Evolutionary conservation across 805 yeast species (phyloP).

Genomic region (Ogataea minuta): DNA sequence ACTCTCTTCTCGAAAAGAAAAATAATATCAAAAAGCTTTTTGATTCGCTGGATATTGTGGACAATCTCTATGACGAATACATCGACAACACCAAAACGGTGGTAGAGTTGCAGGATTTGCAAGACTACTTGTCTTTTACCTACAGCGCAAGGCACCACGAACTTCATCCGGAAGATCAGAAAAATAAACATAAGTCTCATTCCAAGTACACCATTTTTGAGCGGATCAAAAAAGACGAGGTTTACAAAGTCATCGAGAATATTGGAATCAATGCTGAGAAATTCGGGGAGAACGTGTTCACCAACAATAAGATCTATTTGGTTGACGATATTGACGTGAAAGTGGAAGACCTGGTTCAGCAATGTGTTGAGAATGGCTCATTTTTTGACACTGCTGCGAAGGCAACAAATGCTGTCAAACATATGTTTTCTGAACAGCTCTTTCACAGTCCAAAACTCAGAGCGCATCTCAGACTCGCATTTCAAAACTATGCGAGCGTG

Average conservation of each 20-base stretch:
- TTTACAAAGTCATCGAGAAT: conserved; percentile 64
- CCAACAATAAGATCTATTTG: conserved; percentile 64
- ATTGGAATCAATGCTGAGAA: conserved; percentile 78
- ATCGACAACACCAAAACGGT: conserved; percentile 57
- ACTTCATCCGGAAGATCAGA: conserved; percentile 19
- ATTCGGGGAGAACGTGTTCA: conserved; percentile 76
- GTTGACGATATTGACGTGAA: conserved; percentile 63
- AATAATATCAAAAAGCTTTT: conserved; percentile 53
- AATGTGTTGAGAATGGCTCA: conserved; percentile 34
- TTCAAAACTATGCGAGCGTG: conserved; percentile 60
- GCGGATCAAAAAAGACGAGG: conserved; percentile 59
- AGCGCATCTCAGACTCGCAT: conserved; percentile 62
- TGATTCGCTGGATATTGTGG: conserved; percentile 52
- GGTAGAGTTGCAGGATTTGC: conserved; percentile 82
- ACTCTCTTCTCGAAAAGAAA: conserved; percentile 75
- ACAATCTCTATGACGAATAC: conserved; percentile 55
- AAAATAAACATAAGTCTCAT: conserved; percentile 44
- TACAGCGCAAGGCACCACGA: conserved; percentile 62
- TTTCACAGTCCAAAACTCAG: conserved; percentile 80
- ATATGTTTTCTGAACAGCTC: conserved; percentile 75
- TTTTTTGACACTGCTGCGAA: conserved; percentile 55
- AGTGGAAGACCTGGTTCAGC: conserved; percentile 61
- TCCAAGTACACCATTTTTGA: conserved; percentile 63
- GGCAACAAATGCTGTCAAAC: conserved; percentile 66
- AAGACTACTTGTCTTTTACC: conserved; percentile 76